phyloP scores from a whole-genome alignment of 441 rosid species.

The Hura crepitans region DNA sequence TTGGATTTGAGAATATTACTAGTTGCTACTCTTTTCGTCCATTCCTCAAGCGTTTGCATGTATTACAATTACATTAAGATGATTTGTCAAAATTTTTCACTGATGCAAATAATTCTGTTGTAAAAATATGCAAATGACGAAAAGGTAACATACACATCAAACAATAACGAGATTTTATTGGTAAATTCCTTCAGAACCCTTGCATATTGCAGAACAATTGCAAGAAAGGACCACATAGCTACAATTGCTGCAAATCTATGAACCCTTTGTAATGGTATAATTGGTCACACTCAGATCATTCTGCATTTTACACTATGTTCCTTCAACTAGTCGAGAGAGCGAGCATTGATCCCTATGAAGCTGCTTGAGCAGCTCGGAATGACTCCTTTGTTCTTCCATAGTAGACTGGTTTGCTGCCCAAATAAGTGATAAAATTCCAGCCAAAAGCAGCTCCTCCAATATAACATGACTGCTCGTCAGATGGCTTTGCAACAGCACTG shows the following conservation, averaged over 20 bases:
- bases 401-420: slow-evolving; percentile 46
- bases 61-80: too few species aligned
- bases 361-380: slow-evolving; percentile 48
- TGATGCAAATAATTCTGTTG: neutral
- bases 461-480: slow-evolving; percentile 29
- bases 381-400: slow-evolving; percentile 68
- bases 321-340: neutral
- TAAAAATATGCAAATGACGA: neutral
- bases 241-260: neutral
- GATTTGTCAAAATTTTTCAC: neutral
- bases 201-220: slow-evolving; percentile 6
- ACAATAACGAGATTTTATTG: slow-evolving; percentile 2
- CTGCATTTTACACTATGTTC: slow-evolving; percentile 7
- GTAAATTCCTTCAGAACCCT: slow-evolving; percentile 2
- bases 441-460: slow-evolving; percentile 85
- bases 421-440: slow-evolving; percentile 73
- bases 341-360: slow-evolving; percentile 14
- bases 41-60: neutral
- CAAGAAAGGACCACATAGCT: neutral
- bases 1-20: neutral
- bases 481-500: too few species aligned
- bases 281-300: neutral
- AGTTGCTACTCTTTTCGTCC: neutral
- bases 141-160: neutral
- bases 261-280: neutral